Conservation (phyloP, 108 stramenopile species). For the Nitzschia inconspicua region DNA sequence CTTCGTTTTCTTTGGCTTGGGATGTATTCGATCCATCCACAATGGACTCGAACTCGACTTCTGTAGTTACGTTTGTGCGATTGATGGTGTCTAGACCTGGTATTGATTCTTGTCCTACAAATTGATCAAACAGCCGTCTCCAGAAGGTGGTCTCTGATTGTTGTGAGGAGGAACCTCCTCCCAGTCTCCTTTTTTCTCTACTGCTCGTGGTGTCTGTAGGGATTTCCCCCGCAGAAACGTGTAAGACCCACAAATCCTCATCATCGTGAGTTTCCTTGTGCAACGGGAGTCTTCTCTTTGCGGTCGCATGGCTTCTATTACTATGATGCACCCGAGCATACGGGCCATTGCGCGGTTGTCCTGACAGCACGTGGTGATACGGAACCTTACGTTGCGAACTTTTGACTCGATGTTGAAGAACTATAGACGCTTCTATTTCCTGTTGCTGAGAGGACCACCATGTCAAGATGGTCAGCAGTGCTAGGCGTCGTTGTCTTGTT, state of each 20-base stretch:
- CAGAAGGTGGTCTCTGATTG: not conserved
- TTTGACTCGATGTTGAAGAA: constrained; percentile 16
- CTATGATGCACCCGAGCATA: not conserved
- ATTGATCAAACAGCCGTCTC: constrained; percentile 22
- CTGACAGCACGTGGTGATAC: constrained; percentile 4
- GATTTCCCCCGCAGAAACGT: not conserved
- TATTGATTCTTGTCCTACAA: constrained; percentile 20
- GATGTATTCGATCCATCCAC: not conserved
- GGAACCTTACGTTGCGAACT: constrained; percentile 7
- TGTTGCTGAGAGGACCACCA: constrained; percentile 12
- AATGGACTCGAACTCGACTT: constrained; percentile 5
- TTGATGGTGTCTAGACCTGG: not conserved
- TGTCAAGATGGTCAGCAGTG: constrained; percentile 5
- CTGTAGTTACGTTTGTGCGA: constrained; percentile 5
- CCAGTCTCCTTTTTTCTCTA: not conserved
- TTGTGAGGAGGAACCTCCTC: not conserved
- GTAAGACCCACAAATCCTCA: not conserved
- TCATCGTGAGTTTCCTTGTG: not conserved
- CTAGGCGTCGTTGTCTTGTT: constrained; percentile 1
- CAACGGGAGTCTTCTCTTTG: constrained; percentile 1
- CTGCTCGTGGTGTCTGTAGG: constrained; percentile 1
- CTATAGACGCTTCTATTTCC: constrained; percentile 1
- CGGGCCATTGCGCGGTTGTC: not conserved
- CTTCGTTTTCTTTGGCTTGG: not conserved
- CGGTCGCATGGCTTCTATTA: not conserved